Evolutionary conservation across 305 asterid genomes (phyloP).

Genomic region (Plantago coronopus): DNA sequence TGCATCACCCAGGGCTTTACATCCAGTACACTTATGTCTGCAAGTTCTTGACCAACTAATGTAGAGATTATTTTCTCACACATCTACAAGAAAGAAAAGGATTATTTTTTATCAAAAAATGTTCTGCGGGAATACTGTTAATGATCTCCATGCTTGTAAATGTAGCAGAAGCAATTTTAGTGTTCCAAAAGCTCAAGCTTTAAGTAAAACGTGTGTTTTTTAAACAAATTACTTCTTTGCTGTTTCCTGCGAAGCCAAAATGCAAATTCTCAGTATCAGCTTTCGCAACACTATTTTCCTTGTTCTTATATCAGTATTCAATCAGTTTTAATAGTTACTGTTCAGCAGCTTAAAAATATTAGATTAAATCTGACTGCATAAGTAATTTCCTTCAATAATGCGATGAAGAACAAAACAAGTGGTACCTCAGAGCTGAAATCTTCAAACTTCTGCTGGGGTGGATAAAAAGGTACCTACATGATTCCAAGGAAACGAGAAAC

Average conservation of each 20-base stretch:
- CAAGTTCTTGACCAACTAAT: constrained; percentile 81
- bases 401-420: constrained; percentile 14
- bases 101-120: constrained; percentile 20
- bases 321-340: not conserved
- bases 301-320: too few relatives aligned
- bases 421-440: constrained; percentile 68
- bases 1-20: constrained; percentile 98
- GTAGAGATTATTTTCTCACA: constrained; percentile 64
- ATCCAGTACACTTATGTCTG: constrained; percentile 70
- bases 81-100: constrained; percentile 40
- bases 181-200: not conserved
- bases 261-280: not conserved
- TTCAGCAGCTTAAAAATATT: not conserved
- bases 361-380: too few relatives aligned
- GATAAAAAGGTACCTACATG: constrained; percentile 86
- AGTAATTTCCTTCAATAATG: constrained; percentile 2
- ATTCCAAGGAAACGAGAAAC: constrained; percentile 10
- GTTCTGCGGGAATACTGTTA: not conserved
- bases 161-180: constrained; percentile 1
- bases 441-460: constrained; percentile 80
- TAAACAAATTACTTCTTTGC: not conserved
- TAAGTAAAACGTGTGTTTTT: not conserved
- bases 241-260: not conserved
- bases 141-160: not conserved
- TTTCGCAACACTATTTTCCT: not conserved